Percentiles rank a stretch among this genome's conserved stretches.
These are phyloP conservation scores for Botryosphaeria dothidea DNA, from an alignment of 2,329 filamentous ascomycete species.

Conservation along the genomic window DNA sequence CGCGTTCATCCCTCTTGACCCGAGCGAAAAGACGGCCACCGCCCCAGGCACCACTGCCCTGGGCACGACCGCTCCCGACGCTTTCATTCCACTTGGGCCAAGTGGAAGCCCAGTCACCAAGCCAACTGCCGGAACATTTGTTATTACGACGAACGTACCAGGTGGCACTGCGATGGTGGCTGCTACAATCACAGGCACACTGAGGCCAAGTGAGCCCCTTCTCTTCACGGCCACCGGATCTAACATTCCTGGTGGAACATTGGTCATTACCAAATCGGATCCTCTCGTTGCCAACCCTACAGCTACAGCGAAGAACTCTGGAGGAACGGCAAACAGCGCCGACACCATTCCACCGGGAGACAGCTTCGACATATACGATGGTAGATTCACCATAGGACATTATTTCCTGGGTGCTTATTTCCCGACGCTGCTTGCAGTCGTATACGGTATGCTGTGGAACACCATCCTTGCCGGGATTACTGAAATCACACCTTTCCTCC, in stretches of 20 bases:
- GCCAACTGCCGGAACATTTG: background rate
- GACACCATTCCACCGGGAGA: background rate
- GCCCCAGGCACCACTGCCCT: no score
- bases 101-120: background rate
- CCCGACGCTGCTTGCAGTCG: conserved; percentile 16
- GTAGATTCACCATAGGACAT: conserved; percentile 18
- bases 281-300: background rate
- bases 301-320: background rate
- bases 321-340: background rate
- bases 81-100: background rate
- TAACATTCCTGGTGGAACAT: background rate
- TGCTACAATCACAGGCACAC: background rate
- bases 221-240: background rate
- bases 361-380: background rate
- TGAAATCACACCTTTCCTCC: conserved; percentile 16
- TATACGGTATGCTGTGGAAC: conserved; percentile 18
- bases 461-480: conserved; percentile 14
- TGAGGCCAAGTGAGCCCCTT: background rate
- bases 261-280: background rate
- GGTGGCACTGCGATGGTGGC: background rate
- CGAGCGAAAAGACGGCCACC: background rate
- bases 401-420: conserved; percentile 19
- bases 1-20: background rate
- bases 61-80: background rate
- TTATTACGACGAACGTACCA: background rate